Base-by-base conservation (phyloP, 1,284 basidiomycete genomes). In the Papiliotrema nemorosa region DNA sequence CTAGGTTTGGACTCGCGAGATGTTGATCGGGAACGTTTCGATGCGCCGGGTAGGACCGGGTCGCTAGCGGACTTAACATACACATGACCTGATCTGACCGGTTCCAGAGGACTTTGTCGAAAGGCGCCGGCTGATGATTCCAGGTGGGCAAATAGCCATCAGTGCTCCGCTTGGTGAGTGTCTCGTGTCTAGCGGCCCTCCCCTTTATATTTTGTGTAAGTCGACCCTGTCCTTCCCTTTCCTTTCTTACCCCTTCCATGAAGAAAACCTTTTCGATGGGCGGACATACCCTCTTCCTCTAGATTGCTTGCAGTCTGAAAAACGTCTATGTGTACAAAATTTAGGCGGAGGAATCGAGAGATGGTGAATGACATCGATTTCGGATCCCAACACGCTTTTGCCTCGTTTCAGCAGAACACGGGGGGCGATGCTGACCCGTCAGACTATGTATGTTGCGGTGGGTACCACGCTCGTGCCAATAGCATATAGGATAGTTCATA, bases 271-370 rank as follows among this genome's bases (percentile, higher is more conserved):
- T 49, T 52, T 57, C 62, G 62, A 63, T 63, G 59, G 62, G 62
- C 62, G 62, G 62, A 61, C 62, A 58, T 58, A 57, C 58, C 53
- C 49, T 38, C 53, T 53, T 31, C 44, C 47, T 42, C 44, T 44
- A 50, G 49, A 48, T 55, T 39, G 10, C 29, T 42, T 36, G 25
- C 10, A 37, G 35, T 5, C 5, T 9, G 24, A n/a, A 31, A 58
- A 63, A 63, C 62, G 62, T 52, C 62, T 54, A 57, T 12, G 53
- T 63, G 62, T 63, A 63, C 62, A 63, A 63, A 61, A 57, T 49
- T 49, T 26, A 53, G 62, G 54, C 62, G 62, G 62, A 59, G 59
- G 55, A 53, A 53, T n/a, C n/a, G 49, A 57, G 57, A 50, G 29
- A 47, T 59, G 62, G 62, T 63, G 62, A 57, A 40, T 61, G 59